Conservation (phyloP, 2,329 filamentous ascomycete species). For the Aspergillus ibericus region DNA sequence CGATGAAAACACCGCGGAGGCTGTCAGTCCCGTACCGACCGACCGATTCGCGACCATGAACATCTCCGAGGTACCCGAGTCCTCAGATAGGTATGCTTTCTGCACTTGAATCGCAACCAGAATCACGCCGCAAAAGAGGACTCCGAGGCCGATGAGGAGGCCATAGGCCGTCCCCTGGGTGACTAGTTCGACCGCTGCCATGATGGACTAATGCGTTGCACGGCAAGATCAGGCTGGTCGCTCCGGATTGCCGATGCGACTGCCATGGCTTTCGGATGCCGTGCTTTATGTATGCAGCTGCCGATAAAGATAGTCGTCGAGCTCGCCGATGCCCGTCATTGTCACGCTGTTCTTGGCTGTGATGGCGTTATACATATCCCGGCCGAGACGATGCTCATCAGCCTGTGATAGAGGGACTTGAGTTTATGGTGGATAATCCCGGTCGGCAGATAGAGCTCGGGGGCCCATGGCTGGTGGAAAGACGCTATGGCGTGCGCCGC, state of each 20-base stretch:
- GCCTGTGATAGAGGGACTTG: neutral
- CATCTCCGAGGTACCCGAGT: slow-evolving; percentile 44
- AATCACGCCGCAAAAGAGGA: slow-evolving; percentile 51
- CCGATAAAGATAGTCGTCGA: neutral
- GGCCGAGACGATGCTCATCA: neutral
- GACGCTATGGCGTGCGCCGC: neutral
- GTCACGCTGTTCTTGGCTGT: slow-evolving; percentile 4
- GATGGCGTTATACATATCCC: slow-evolving; percentile 4
- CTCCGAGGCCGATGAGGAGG: slow-evolving; percentile 50
- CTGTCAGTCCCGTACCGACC: slow-evolving; percentile 39
- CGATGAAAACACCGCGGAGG: slow-evolving; percentile 40
- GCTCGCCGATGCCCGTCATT: neutral
- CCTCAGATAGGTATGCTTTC: slow-evolving; percentile 31
- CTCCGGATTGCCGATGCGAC: neutral
- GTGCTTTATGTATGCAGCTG: neutral
- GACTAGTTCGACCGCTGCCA: slow-evolving; percentile 18
- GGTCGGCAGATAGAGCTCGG: neutral
- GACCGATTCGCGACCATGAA: slow-evolving; percentile 43
- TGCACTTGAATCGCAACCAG: slow-evolving; percentile 50
- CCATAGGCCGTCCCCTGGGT: slow-evolving; percentile 43
- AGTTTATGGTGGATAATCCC: neutral
- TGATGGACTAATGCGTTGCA: neutral
- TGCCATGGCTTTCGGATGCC: neutral
- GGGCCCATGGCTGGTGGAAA: neutral
- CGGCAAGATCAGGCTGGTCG: neutral